Base-by-base conservation (phyloP, 2,329 filamentous ascomycete species). In the Epichloe festucae region DNA sequence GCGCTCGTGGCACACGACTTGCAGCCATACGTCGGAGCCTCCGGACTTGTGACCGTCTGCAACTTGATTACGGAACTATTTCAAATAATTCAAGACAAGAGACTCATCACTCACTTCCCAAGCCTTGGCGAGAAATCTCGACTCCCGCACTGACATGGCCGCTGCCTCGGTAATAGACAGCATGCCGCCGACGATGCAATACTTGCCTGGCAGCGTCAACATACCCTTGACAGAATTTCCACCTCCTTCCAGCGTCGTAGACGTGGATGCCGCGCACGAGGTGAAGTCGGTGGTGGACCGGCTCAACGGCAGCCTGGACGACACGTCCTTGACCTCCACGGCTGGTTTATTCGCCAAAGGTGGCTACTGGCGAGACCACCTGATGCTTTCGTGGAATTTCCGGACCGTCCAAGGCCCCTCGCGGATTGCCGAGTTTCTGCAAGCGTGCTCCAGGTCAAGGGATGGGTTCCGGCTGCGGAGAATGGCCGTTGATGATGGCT, bases 301-400 rank as follows among this genome's bases (percentile, higher is more conserved):
- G 1, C 60, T 79, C 57, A 78, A 77, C 57, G 53, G 63, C 7
- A 60, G 62, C 1, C 53, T 80, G 0, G 51, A 57, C 4, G 60
- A 56, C 11, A 59, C 65, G 3, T 65, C 76, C 49, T 59, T 67
- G 42, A 39, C 55, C 2, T 58, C 59, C 1, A 42, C 73, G 0
- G 58, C 68, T 0, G 50, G 57, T 1, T 63, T 78, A 4, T 73
- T 79, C 45, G 58, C 68, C 3, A 56, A 65, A 1, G 65, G 73
- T 19, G 73, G 75, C 51, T 79, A 72, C 62, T 82, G 78, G 79
- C 72, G 78, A 8, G 79, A 82, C 57, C 76, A 80, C 43, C 65
- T 82, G 0, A 73, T 71, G 19, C 60, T 82, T 1, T 72, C 76
- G 0, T 82, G 77, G 78, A 71, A 75, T 41, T 73, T 78, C 45